Evolutionary conservation across 345 rosid genomes (phyloP).

Genomic region (Alliaria petiolata): DNA sequence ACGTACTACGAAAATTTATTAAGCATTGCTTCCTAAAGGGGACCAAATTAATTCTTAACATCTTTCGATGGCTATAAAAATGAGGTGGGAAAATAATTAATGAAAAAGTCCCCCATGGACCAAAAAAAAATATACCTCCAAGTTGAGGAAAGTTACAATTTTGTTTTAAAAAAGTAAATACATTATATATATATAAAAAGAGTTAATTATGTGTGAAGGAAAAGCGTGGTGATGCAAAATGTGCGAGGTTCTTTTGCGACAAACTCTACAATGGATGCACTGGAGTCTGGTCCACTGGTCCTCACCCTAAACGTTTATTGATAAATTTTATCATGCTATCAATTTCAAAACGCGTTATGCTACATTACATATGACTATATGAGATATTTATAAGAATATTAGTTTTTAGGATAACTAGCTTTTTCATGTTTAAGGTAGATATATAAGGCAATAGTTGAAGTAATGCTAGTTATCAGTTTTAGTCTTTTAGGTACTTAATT

Average conservation of each 20-base stretch:
- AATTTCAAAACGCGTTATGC: no score
- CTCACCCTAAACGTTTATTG: conserved; percentile 12
- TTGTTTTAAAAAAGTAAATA: no score
- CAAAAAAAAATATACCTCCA: conserved; percentile 7
- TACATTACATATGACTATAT: neutral
- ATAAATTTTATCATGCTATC: neutral
- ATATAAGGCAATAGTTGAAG: neutral
- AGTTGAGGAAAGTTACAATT: conserved; percentile 8
- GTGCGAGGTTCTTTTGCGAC: conserved; percentile 25
- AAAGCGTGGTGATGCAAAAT: conserved; percentile 16
- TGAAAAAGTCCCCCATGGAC: neutral
- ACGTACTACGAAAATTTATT: conserved; percentile 13
- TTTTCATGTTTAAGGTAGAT: no score
- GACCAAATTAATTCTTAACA: conserved; percentile 19
- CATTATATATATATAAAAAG: neutral
- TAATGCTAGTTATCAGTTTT: neutral
- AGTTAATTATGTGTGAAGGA: conserved; percentile 22
- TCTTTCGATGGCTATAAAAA: neutral
- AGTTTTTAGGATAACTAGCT: no score
- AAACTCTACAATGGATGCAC: conserved; percentile 18
- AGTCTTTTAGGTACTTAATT: no score
- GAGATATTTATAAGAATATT: neutral
- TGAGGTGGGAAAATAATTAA: neutral
- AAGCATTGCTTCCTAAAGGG: conserved; percentile 16
- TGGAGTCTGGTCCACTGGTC: conserved; percentile 36